Evolutionary conservation across 257 asterid genomes (phyloP), one percentile per base, ranked within the genome.

Genomic region (Plectranthus barbatus): DNA sequence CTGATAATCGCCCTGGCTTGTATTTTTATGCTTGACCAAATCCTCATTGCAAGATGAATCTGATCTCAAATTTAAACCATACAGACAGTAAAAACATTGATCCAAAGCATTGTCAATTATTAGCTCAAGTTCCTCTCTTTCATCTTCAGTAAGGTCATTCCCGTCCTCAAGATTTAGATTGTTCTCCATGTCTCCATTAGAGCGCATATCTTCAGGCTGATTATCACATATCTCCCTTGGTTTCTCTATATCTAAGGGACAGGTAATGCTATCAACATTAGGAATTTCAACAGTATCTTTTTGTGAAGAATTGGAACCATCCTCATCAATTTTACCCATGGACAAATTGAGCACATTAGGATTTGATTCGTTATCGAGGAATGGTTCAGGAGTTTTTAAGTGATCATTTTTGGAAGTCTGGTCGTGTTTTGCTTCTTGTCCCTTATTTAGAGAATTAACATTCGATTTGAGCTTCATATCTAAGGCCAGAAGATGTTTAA

Each of bases 1-100:
- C 82, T 92, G 97, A 75, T 92, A 92, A 74, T 92, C 96, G 71
- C 96, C 97, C 41, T 86, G 93, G 81, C 97, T 85, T 42, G 96
- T 92, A 71, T 89, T 85, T 78, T 83, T 89, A 81, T 92, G 99
- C 64, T 74, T 74, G 71, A 84, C 89, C 71, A 92, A 67, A 74
- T 92, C 99, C 69, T 89, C 97, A 68, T 92, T 91, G 58, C 80
- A 83, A 74, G 95, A 89, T 69, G 99, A 83, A 73, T 92, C 97
- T 60, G 88, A 82, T 80, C 97, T 81, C 72, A 89, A 78, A 73
- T 89, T 92, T 74, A 92, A 73, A 60, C 99, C 97, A 82, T 89
- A 92, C 69, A 92, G 77, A 75, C 97, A 92, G 84, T 83, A 81
- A 77, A 92, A 89, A 78, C 97, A 92, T 77, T 89, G 97, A 87